A percentile compares a stretch with the other conserved stretches of the same genome.
These are phyloP conservation scores for Penicillium taxi DNA, from an alignment of 495 filamentous ascomycete genomes.

Conservation along the genomic window DNA sequence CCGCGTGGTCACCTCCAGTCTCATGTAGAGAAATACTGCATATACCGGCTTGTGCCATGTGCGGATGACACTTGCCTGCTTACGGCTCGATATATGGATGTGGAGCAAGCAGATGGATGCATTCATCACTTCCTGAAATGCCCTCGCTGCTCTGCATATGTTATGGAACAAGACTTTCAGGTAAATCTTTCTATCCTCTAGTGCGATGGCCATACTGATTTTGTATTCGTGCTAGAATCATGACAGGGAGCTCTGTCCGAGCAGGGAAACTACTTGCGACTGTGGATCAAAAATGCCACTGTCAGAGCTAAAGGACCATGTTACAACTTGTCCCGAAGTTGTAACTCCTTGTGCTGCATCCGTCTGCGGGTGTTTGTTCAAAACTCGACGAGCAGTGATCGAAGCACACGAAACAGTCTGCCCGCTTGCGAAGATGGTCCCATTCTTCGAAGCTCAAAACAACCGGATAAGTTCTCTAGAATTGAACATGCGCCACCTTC, in stretches of 20 bases:
- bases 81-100: slow-evolving; percentile 44
- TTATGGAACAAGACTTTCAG: slow-evolving; percentile 54
- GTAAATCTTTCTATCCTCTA: slow-evolving; percentile 26
- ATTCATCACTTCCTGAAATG: slow-evolving; percentile 50
- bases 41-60: slow-evolving; percentile 57
- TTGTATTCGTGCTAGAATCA: slow-evolving; percentile 33
- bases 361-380: slow-evolving; percentile 49
- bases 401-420: slow-evolving; percentile 47
- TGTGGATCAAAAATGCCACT: slow-evolving; percentile 44
- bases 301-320: slow-evolving; percentile 43
- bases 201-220: neutral
- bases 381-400: slow-evolving; percentile 42
- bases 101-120: slow-evolving; percentile 38
- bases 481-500: slow-evolving; percentile 46
- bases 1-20: slow-evolving; percentile 60
- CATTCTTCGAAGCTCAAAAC: slow-evolving; percentile 51
- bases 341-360: slow-evolving; percentile 47
- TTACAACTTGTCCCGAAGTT: slow-evolving; percentile 45
- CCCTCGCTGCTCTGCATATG: slow-evolving; percentile 42
- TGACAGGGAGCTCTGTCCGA: slow-evolving; percentile 42
- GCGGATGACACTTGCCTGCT: slow-evolving; percentile 41
- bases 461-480: slow-evolving; percentile 49
- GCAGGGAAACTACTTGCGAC: slow-evolving; percentile 43
- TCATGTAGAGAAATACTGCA: slow-evolving; percentile 71
- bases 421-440: slow-evolving; percentile 50